phyloP scores from a whole-genome alignment of 768 basidiomycete genomes.

The Pseudohyphozyma bogoriensis region DNA sequence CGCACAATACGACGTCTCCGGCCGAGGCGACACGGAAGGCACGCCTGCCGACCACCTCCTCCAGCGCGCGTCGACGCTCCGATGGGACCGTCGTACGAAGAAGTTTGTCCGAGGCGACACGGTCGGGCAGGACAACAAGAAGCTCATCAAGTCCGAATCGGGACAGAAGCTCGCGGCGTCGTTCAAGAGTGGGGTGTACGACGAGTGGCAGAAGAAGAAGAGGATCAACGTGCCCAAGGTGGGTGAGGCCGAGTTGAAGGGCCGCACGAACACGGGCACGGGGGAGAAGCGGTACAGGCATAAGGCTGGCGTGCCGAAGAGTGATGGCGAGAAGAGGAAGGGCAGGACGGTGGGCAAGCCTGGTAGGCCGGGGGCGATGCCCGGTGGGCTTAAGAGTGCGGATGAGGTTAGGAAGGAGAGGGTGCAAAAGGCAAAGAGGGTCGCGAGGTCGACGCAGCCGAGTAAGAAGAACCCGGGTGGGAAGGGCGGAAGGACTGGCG shows the following conservation, averaged over 20 bases:
- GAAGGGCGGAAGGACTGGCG: conserved; percentile 1
- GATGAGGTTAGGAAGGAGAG: conserved; percentile 78
- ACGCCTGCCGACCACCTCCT: conserved; percentile 45
- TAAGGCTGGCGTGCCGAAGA: conserved; percentile 55
- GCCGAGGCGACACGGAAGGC: conserved; percentile 57
- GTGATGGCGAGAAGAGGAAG: conserved; percentile 62
- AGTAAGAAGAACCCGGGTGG: conserved; percentile 17
- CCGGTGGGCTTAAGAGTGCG: conserved; percentile 69
- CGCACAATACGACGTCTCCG: conserved; percentile 69
- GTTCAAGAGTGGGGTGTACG: conserved; percentile 85
- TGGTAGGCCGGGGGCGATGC: conserved; percentile 57
- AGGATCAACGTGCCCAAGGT: conserved; percentile 61
- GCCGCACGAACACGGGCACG: conserved; percentile 5
- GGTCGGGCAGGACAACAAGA: conserved; percentile 80
- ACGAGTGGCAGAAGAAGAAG: conserved; percentile 83
- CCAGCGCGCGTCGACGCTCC: conserved; percentile 49
- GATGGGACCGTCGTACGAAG: conserved; percentile 95
- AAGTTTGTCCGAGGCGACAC: conserved; percentile 81
- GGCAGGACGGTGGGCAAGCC: conserved; percentile 57
- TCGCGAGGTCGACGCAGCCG: conserved; percentile 2
- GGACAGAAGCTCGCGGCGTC: conserved; percentile 82
- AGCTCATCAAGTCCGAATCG: conserved; percentile 84
- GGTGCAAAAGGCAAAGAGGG: conserved; percentile 35
- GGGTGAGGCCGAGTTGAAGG: conserved; percentile 62
- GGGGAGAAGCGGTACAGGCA: conserved; percentile 56